phyloP scores from a whole-genome alignment of 2,329 filamentous ascomycete genomes.

The Botrytis cinerea region DNA sequence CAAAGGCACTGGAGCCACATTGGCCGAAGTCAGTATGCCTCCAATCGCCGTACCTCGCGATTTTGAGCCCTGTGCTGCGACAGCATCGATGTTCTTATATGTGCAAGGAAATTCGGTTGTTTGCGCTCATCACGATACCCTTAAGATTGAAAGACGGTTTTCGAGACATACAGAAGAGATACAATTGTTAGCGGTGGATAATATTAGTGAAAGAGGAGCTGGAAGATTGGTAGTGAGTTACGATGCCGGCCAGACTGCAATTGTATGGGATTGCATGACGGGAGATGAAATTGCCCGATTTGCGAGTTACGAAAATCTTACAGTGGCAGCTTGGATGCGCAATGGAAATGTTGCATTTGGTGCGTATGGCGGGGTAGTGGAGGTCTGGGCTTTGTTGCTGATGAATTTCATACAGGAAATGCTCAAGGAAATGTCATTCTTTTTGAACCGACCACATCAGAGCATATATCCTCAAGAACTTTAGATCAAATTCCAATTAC shows the following conservation, averaged over 20 bases:
- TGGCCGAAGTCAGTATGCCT: slow-evolving; percentile 56
- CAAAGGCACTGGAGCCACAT: slow-evolving; percentile 46
- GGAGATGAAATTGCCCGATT: slow-evolving; percentile 92
- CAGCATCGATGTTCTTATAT: slow-evolving; percentile 87
- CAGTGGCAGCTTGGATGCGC: slow-evolving; percentile 89
- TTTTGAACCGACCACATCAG: slow-evolving; percentile 89
- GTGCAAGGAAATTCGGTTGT: slow-evolving; percentile 79
- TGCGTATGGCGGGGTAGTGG: slow-evolving; percentile 48
- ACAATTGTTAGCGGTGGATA: slow-evolving; percentile 83
- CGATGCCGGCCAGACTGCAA: slow-evolving; percentile 85
- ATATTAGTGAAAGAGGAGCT: slow-evolving; percentile 80
- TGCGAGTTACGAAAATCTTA: slow-evolving; percentile 83
- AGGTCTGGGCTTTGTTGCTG: slow-evolving; percentile 25
- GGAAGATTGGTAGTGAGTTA: slow-evolving; percentile 91
- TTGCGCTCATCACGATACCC: slow-evolving; percentile 87
- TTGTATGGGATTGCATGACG: slow-evolving; percentile 94
- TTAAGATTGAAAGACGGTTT: slow-evolving; percentile 86
- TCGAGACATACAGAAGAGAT: slow-evolving; percentile 82
- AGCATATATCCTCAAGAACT: slow-evolving; percentile 87
- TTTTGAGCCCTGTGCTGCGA: slow-evolving; percentile 88
- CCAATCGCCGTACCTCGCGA: slow-evolving; percentile 52
- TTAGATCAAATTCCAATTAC: slow-evolving; percentile 92
- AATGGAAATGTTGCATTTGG: slow-evolving; percentile 97
- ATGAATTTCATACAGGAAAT: slow-evolving; percentile 68
- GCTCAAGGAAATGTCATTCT: slow-evolving; percentile 89